Base-by-base conservation (phyloP, 192 early-diverging fungal genomes). In the Chytriomyces sp. region DNA sequence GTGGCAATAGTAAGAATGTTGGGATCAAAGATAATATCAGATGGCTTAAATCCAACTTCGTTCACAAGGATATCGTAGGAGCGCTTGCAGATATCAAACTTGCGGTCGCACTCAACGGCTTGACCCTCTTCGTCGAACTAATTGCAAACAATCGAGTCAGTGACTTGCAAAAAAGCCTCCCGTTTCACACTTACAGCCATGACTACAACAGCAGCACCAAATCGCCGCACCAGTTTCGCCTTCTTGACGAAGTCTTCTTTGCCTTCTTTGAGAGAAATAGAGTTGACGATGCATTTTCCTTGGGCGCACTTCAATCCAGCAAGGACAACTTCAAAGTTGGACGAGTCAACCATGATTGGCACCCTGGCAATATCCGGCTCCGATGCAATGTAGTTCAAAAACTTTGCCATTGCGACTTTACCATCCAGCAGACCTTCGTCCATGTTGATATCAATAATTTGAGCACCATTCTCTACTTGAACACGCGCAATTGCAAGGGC, bases 281-380 rank as follows among this genome's bases (percentile, higher is more conserved):
- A 95, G 87, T 98, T 98, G 80, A 98, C 96, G 69, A 98, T 96
- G 79, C 95, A 97, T 80, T 98, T 98, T 73, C 96, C 96, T 84
- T 98, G 96, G 2, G 91, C 92, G 78, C 95, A 98, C 83, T 96
- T 96, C 75, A 98, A 87, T 28, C 96, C 96, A 3, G 96, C 96
- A 70, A 95, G 89, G 45, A 98, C 91, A 11, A 98, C 95, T n/a
- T 93, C 93, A 88, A 98, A 98, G 83, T 98, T 98, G 74, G 95
- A 96, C 23, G 95, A 97, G 82, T 98, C 96, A 11, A 98, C 87
- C 96, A 98, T 98, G 43, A 98, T 75, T 9, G 96, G 95, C 44
- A 92, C 93, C 69, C 84, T 83, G 50, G 95, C 89, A 76, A 96
- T 91, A 75, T 97, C 95, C 35, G 96, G 96, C 81, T 98, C 96